Evolutionary conservation across 208 protist genomes (phyloP).

Genomic region (Acanthamoeba divionensis): DNA sequence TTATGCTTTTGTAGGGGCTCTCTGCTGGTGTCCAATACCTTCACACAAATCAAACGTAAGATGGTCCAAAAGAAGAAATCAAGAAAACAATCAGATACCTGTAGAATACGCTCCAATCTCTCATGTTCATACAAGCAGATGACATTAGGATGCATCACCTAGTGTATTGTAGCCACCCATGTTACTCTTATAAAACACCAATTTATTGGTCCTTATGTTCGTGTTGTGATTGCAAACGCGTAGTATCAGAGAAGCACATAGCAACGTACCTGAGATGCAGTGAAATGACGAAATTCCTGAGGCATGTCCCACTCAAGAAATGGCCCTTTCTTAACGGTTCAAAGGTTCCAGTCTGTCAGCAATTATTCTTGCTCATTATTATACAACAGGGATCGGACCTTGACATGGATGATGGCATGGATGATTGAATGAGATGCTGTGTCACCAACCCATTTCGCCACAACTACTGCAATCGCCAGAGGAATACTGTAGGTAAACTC

Average conservation of each 20-base stretch:
- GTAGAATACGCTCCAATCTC: too few relatives aligned
- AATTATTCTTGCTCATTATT: too few relatives aligned
- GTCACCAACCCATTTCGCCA: slow-evolving; percentile 5
- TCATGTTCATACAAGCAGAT: not conserved
- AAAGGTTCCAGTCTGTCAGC: not conserved
- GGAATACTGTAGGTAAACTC: slow-evolving; percentile 11
- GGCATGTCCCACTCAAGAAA: slow-evolving; percentile 1
- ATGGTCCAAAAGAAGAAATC: too few relatives aligned
- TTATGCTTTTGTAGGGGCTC: not conserved
- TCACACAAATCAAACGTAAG: too few relatives aligned
- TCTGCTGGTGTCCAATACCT: not conserved
- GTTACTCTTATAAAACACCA: too few relatives aligned
- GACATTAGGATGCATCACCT: not conserved
- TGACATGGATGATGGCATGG: slow-evolving; percentile 15
- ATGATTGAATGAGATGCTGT: not conserved
- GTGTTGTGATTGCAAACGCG: too few relatives aligned
- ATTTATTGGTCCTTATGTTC: too few relatives aligned
- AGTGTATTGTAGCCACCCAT: not conserved
- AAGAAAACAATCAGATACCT: too few relatives aligned
- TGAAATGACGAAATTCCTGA: not conserved
- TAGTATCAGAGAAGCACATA: not conserved
- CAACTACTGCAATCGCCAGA: not conserved
- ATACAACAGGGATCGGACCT: not conserved
- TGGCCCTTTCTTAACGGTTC: not conserved
- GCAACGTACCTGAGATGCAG: not conserved